phyloP scores from a whole-genome alignment of 163 green algal species.

The Prototheca wickerhamii region DNA sequence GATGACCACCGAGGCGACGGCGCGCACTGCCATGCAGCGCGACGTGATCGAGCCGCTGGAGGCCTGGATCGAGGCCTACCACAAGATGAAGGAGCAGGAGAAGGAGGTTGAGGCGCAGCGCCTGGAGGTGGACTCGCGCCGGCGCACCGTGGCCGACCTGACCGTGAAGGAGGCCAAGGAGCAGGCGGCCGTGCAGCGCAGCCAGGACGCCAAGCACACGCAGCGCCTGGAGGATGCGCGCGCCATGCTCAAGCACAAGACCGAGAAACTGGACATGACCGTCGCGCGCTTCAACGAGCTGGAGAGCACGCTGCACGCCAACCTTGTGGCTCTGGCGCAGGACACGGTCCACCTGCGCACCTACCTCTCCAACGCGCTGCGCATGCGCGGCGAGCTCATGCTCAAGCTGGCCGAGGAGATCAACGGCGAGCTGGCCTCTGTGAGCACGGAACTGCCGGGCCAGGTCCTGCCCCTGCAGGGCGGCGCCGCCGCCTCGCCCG shows the following conservation, averaged over 20 bases:
- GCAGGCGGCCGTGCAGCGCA: background rate
- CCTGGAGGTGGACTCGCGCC: constrained; percentile 77
- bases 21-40: constrained; percentile 38
- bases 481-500: background rate
- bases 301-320: background rate
- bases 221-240: background rate
- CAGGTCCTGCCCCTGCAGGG: too few species aligned
- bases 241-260: constrained; percentile 2
- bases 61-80: constrained; percentile 70
- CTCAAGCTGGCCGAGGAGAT: background rate
- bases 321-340: background rate
- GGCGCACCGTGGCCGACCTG: constrained; percentile 45
- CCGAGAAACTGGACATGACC: background rate
- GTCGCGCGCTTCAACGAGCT: background rate
- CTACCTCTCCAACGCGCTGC: background rate
- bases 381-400: background rate
- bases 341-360: background rate
- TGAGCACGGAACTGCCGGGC: background rate
- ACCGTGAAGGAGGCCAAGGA: constrained; percentile 11
- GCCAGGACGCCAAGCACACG: background rate
- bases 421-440: background rate
- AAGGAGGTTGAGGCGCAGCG: constrained; percentile 66
- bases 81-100: constrained; percentile 34
- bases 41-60: constrained; percentile 75
- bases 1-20: background rate